phyloP scores from a whole-genome alignment of 1,284 basidiomycete species.

The Puccinia triticina region DNA sequence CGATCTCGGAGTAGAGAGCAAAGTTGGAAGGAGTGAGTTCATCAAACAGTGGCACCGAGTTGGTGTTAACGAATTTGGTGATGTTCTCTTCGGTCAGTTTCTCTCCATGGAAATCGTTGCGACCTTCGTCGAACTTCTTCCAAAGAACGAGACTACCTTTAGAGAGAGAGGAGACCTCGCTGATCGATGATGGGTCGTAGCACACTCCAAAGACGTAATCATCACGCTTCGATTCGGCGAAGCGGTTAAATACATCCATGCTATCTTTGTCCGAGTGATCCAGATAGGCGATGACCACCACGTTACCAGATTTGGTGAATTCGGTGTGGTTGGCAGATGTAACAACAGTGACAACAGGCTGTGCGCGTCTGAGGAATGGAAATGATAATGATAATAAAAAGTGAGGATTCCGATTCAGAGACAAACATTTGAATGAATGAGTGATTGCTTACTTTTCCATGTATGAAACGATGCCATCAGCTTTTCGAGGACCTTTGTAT shows the following conservation, averaged over 20 bases:
- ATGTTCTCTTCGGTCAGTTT: conserved; percentile 67
- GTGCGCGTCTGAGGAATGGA: conserved; percentile 73
- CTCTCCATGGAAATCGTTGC: conserved; percentile 65
- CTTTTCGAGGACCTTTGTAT: conserved; percentile 86
- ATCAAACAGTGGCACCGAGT: conserved; percentile 85
- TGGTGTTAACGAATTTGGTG: conserved; percentile 75
- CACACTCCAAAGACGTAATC: conserved; percentile 87
- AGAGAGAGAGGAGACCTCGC: conserved; percentile 72
- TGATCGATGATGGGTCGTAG: conserved; percentile 71
- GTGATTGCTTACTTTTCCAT: conserved; percentile 80
- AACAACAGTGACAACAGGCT: conserved; percentile 88
- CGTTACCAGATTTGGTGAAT: conserved; percentile 85
- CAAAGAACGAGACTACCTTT: conserved; percentile 84
- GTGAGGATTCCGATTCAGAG: neutral
- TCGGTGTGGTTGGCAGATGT: conserved; percentile 76
- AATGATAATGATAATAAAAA: conserved; percentile 2
- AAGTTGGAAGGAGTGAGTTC: conserved; percentile 97
- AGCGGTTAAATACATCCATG: conserved; percentile 72
- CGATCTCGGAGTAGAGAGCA: conserved; percentile 76
- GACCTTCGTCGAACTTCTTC: conserved; percentile 87
- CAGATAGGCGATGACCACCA: conserved; percentile 87
- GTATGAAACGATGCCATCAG: conserved; percentile 94
- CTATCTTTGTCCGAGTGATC: conserved; percentile 70
- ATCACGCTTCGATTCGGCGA: conserved; percentile 86
- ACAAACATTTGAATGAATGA: conserved; percentile 52